These are phyloP conservation scores for Aspergillus asperescens DNA, from an alignment of 495 filamentous ascomycete species.

Conservation along the genomic window DNA sequence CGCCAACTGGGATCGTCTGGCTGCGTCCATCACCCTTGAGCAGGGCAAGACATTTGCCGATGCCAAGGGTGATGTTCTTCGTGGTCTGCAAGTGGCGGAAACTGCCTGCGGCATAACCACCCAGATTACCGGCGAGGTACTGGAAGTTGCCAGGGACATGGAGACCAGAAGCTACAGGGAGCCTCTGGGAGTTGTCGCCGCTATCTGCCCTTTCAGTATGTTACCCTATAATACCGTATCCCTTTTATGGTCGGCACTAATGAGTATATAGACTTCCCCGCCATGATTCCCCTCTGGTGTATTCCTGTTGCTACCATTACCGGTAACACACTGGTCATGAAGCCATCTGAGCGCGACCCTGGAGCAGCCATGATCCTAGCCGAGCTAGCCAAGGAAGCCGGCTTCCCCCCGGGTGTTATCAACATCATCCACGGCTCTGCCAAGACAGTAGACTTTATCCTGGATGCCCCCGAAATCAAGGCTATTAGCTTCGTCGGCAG, in stretches of 20 bases:
- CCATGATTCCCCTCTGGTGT: slow-evolving; percentile 98
- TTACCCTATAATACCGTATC: slow-evolving; percentile 10
- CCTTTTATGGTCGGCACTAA: slow-evolving; percentile 1
- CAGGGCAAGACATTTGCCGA: slow-evolving; percentile 98
- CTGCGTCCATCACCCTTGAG: slow-evolving; percentile 92
- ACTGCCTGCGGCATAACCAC: slow-evolving; percentile 92
- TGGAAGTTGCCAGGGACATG: slow-evolving; percentile 99
- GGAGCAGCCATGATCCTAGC: slow-evolving; percentile 97
- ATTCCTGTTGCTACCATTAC: slow-evolving; percentile 92
- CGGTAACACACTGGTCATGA: slow-evolving; percentile 90
- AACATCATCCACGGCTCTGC: slow-evolving; percentile 92
- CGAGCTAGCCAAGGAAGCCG: slow-evolving; percentile 84
- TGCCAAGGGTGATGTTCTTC: slow-evolving; percentile 89
- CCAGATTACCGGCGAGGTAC: slow-evolving; percentile 85
- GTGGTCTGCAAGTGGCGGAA: slow-evolving; percentile 95
- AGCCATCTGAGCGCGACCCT: slow-evolving; percentile 98
- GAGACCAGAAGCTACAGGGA: slow-evolving; percentile 91
- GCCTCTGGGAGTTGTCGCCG: slow-evolving; percentile 88
- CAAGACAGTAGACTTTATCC: slow-evolving; percentile 92
- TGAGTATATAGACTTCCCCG: slow-evolving; percentile 65
- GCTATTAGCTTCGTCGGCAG: slow-evolving; percentile 96
- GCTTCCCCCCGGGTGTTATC: slow-evolving; percentile 88
- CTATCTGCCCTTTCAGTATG: slow-evolving; percentile 98
- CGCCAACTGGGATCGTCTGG: slow-evolving; percentile 91
- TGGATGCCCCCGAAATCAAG: slow-evolving; percentile 94